A percentile compares a stretch with the other conserved stretches of the same genome.
These are phyloP conservation scores for Colletotrichum paranaense DNA, from an alignment of 2,329 filamentous ascomycete species.

Conservation along the genomic window DNA sequence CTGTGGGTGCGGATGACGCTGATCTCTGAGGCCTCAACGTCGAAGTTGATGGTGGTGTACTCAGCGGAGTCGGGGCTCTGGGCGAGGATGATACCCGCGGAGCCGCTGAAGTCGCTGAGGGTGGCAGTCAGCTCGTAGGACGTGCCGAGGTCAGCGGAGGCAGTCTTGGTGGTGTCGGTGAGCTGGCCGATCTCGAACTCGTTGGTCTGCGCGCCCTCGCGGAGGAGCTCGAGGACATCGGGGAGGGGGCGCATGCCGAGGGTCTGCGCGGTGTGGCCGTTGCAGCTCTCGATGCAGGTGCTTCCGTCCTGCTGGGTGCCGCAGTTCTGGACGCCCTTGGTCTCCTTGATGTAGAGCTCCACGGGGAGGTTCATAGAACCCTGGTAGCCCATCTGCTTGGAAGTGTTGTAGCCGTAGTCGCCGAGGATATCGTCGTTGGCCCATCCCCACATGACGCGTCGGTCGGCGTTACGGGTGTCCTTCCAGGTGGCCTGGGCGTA, in stretches of 20 bases:
- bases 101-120: slow-evolving; percentile 19
- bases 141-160: slow-evolving; percentile 18
- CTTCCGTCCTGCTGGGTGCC: slow-evolving; percentile 30
- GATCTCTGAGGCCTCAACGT: slow-evolving; percentile 20
- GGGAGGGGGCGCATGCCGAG: slow-evolving; percentile 33
- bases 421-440: slow-evolving; percentile 29
- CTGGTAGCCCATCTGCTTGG: slow-evolving; percentile 34
- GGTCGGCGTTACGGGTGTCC: slow-evolving; percentile 26
- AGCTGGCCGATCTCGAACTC: slow-evolving; percentile 28
- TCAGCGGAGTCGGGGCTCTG: slow-evolving; percentile 35
- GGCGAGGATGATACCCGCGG: slow-evolving; percentile 29
- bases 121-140: slow-evolving; percentile 37
- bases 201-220: slow-evolving; percentile 20
- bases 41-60: slow-evolving; percentile 33
- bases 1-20: slow-evolving; percentile 30
- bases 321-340: slow-evolving; percentile 32
- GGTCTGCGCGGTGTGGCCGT: slow-evolving; percentile 30
- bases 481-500: slow-evolving; percentile 36
- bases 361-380: slow-evolving; percentile 34
- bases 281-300: slow-evolving; percentile 24
- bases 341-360: slow-evolving; percentile 36
- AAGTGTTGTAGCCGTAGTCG: slow-evolving; percentile 19
- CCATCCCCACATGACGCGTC: slow-evolving; percentile 36
- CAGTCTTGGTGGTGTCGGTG: slow-evolving; percentile 4
- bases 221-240: slow-evolving; percentile 33